Conservation (phyloP, 2,329 filamentous ascomycete genomes). For the Diaporthe longicolla region DNA sequence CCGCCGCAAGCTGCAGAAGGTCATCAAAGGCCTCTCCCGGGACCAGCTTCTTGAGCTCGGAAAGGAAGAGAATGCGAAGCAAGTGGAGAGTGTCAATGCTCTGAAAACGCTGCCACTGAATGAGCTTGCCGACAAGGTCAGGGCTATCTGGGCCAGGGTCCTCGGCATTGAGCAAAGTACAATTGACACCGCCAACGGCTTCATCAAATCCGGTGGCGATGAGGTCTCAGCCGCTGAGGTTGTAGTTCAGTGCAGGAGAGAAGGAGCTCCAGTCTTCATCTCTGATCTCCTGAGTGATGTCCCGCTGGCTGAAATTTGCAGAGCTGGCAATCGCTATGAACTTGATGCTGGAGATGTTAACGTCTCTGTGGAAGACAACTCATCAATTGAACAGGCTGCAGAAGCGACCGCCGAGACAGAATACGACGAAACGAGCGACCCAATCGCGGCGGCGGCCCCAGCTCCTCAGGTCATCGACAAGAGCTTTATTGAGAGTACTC, state of each 20-base stretch:
- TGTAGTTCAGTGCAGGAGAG: constrained; percentile 60
- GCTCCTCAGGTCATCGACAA: constrained; percentile 48
- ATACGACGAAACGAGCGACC: constrained; percentile 8
- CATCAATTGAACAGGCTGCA: constrained; percentile 18
- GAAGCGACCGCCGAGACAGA: constrained; percentile 1
- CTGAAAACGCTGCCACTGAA: constrained; percentile 64
- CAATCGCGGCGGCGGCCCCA: constrained; percentile 38
- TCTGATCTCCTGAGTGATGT: constrained; percentile 58
- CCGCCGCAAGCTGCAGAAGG: constrained; percentile 61
- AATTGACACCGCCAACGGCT: constrained; percentile 60
- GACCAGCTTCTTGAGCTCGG: constrained; percentile 60
- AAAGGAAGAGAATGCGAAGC: constrained; percentile 54
- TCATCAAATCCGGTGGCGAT: constrained; percentile 63
- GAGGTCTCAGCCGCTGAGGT: constrained; percentile 60
- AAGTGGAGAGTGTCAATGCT: constrained; percentile 52
- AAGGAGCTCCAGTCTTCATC: constrained; percentile 58
- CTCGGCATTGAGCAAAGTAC: constrained; percentile 55
- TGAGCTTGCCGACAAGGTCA: constrained; percentile 62
- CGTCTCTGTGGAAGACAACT: constrained; percentile 14
- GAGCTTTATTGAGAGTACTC: constrained; percentile 56
- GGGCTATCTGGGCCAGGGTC: constrained; percentile 62
- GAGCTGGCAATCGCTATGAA: constrained; percentile 35
- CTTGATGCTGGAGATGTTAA: neutral
- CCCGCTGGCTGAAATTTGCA: constrained; percentile 62
- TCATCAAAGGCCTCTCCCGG: constrained; percentile 58